A percentile compares a stretch with the other conserved stretches of the same genome.
These are phyloP conservation scores for Pestalotiopsis sp. DNA, from an alignment of 2,329 filamentous ascomycete genomes.

Conservation along the genomic window DNA sequence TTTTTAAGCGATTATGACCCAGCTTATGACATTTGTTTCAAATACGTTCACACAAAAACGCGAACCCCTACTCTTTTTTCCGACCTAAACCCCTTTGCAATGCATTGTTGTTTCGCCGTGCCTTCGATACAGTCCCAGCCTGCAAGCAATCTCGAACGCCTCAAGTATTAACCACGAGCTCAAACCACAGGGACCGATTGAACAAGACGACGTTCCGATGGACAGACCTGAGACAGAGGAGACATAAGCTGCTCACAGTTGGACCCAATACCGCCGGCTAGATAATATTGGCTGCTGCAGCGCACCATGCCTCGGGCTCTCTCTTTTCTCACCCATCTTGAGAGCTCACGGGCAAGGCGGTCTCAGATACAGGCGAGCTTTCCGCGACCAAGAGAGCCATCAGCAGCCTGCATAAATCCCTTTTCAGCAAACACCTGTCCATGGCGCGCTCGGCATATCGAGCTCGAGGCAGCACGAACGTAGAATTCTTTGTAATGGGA, in stretches of 20 bases:
- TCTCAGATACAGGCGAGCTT: not conserved
- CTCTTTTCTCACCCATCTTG: not conserved
- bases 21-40: slow-evolving; percentile 15
- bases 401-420: not conserved
- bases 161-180: slow-evolving; percentile 7
- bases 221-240: slow-evolving; percentile 1
- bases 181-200: not conserved
- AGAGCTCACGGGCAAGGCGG: not conserved
- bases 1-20: slow-evolving; percentile 28
- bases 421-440: not conserved
- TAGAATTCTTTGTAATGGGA: not conserved
- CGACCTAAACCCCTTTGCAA: slow-evolving; percentile 3
- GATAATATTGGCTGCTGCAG: not conserved
- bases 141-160: not conserved
- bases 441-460: not conserved
- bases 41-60: slow-evolving; percentile 1
- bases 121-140: slow-evolving; percentile 1
- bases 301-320: not conserved
- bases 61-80: not conserved
- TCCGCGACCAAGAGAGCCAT: not conserved
- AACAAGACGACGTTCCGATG: not conserved
- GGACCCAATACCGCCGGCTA: not conserved
- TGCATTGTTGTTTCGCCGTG: slow-evolving; percentile 1
- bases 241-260: not conserved
- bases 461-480: not conserved